Conservation (phyloP, 257 asterid species). For the Scutellaria baicalensis region DNA sequence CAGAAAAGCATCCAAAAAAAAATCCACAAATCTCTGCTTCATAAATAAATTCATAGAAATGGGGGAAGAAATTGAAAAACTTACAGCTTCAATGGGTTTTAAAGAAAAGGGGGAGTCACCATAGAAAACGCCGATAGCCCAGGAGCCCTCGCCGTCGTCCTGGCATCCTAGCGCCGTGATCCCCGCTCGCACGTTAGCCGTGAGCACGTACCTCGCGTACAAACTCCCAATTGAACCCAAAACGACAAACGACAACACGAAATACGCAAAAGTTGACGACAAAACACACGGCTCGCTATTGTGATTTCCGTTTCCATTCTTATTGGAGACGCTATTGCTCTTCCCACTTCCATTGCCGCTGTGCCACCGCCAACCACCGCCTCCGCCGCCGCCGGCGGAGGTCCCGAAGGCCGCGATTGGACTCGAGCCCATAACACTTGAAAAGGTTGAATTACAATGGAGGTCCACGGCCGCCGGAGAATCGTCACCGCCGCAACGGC, state of each 20-base stretch:
- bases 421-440: conserved; percentile 16
- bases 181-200: conserved; percentile 55
- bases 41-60: neutral
- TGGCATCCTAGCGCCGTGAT: conserved; percentile 51
- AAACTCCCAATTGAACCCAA: conserved; percentile 65
- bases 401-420: conserved; percentile 19
- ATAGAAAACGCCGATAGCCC: conserved; percentile 83
- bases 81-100: conserved; percentile 86
- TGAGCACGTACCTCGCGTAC: conserved; percentile 50
- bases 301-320: conserved; percentile 7
- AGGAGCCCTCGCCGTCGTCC: conserved; percentile 85
- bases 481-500: conserved; percentile 4
- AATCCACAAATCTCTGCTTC: neutral
- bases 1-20: neutral
- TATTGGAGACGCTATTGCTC: conserved; percentile 6
- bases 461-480: conserved; percentile 12
- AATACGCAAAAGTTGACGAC: conserved; percentile 51
- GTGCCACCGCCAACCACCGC: conserved; percentile 26
- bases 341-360: conserved; percentile 18
- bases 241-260: conserved; percentile 48
- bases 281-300: conserved; percentile 22
- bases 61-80: neutral
- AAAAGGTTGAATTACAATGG: neutral
- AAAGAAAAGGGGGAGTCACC: conserved; percentile 92
- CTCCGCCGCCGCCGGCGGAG: conserved; percentile 11